Conservation (phyloP, 1,139 yeast species). For the Debaryomycetaceae sp. region DNA sequence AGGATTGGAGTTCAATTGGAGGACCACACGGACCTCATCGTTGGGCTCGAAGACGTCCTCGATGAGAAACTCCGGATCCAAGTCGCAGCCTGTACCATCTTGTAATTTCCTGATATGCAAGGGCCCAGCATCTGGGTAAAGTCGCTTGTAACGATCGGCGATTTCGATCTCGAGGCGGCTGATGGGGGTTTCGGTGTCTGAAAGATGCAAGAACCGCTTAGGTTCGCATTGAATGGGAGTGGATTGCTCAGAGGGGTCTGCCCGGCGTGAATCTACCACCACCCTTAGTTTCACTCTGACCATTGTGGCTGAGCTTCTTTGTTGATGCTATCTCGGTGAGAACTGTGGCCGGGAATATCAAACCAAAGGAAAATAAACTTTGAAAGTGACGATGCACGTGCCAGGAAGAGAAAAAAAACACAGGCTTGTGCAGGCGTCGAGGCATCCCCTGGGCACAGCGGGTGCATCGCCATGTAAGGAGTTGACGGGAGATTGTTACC, state of each 20-base stretch:
- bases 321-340: no score
- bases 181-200: conserved; percentile 34
- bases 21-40: conserved; percentile 43
- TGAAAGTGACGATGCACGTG: no score
- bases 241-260: no score
- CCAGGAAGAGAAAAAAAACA: no score
- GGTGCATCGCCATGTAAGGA: no score
- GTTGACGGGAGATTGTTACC: no score
- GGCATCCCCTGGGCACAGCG: no score
- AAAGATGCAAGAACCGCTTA: conserved; percentile 45
- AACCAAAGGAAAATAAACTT: conserved; percentile 8
- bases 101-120: conserved; percentile 48
- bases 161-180: conserved; percentile 41
- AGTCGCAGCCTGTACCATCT: conserved; percentile 55
- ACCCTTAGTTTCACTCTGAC: no score
- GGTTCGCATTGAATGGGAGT: conserved; percentile 5
- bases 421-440: no score
- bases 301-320: no score
- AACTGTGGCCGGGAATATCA: no score
- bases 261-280: no score
- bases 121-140: conserved; percentile 52
- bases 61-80: conserved; percentile 64
- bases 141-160: conserved; percentile 36
- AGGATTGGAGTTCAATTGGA: conserved; percentile 48
- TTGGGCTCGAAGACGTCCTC: conserved; percentile 51